Evolutionary conservation across 2,329 filamentous ascomycete genomes (phyloP).

Genomic region (Apiospora hydei): DNA sequence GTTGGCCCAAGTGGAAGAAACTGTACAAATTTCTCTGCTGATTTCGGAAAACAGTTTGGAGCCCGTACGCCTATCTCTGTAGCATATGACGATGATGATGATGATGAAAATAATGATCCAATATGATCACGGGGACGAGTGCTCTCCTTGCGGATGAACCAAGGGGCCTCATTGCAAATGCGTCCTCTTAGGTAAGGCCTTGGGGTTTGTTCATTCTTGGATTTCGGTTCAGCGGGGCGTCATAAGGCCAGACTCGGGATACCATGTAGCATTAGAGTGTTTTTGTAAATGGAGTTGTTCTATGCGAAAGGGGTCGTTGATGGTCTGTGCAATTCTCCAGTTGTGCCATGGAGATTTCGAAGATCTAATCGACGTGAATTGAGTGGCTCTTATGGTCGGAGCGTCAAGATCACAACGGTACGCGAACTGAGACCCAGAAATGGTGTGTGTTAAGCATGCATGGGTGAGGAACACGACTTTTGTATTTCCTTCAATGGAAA

Average conservation of each 20-base stretch:
- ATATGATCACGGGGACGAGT: not conserved
- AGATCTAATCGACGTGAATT: not conserved
- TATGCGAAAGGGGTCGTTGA: not conserved
- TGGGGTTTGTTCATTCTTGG: not conserved
- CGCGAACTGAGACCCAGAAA: not conserved
- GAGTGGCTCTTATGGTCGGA: not conserved
- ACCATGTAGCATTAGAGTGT: conserved; percentile 1
- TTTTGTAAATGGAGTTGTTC: not conserved
- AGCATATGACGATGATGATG: not conserved
- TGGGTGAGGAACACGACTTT: too few species aligned
- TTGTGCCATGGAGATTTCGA: not conserved
- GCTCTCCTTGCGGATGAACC: not conserved
- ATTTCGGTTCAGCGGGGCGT: not conserved
- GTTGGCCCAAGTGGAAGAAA: conserved; percentile 81
- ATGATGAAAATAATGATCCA: not conserved
- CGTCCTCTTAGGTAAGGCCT: not conserved
- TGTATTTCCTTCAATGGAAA: not conserved
- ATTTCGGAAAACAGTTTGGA: conserved; percentile 24
- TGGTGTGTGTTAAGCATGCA: not conserved
- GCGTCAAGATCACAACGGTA: not conserved
- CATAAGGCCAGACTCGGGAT: not conserved
- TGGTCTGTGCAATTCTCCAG: conserved; percentile 8
- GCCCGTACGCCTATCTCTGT: not conserved
- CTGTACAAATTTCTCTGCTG: conserved; percentile 77
- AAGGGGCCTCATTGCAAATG: not conserved